Evolutionary conservation across 768 basidiomycete species (phyloP), one percentile per base, ranked within the genome.

Genomic region (Arthromyces matolae): DNA sequence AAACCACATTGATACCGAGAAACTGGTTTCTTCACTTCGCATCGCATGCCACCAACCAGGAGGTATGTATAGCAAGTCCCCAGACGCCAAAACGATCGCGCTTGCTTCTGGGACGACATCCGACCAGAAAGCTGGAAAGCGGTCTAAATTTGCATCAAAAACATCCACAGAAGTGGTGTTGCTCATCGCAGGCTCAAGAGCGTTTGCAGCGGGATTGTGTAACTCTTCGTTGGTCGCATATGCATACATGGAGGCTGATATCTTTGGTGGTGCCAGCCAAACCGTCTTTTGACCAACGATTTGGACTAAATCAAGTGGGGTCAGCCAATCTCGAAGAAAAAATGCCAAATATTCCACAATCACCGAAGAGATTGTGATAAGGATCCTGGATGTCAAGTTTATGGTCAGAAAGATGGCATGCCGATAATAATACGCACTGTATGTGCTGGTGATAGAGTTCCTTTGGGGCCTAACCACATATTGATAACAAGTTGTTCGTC

Each of bases 1-100:
- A 64, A 91, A 94, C 90, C 91, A 93, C 78, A 92, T 86, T 25
- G 93, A 94, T 37, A 93, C 76, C 34, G 91, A 93, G 62, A 90
- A 85, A 68, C 90, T 92, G 31, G 74, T 80, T 19, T 79, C 77
- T 67, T 90, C 89, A 64, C 83, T 85, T 53, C 83, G 79, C 87
- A 92, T 89, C 14, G 85, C 86, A 64, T 95, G 92, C 92, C 92
- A 95, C 92, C 92, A 95, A 23, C 89, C 84, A 4, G 89, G 86
- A 16, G 95, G 95, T 55, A 97, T 84, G 61, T 89, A 87, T 36
- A 98, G 69, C 35, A 94, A 47, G 65, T 98, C 95, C 0, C 94
- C 95, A 1, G 93, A 84, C 45, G 75, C 69, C 1, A 98, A 71
- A 1, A 80, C 81, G 25, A 77, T 78, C 39, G 72, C 72, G 65